Percentiles rank a stretch among this genome's conserved stretches.
phyloP scores from a whole-genome alignment of 768 basidiomycete genomes.

The Serendipita sp. region DNA sequence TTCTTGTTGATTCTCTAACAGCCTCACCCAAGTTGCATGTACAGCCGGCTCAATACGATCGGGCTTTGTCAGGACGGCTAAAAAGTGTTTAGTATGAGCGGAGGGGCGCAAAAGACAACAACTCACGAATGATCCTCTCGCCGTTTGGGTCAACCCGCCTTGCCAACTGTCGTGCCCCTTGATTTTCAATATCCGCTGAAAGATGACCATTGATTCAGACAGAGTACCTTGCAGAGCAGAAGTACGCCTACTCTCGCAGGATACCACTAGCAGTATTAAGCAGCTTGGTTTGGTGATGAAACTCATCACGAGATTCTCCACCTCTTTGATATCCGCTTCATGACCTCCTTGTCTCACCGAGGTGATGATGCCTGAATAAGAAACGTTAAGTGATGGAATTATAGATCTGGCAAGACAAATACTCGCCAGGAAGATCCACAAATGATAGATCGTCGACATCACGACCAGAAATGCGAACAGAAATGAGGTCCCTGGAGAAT shows the following conservation, averaged over 20 bases:
- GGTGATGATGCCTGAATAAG: conserved; percentile 36
- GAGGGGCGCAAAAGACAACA: neutral
- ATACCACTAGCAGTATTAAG: conserved; percentile 40
- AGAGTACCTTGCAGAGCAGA: neutral
- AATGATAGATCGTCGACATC: conserved; percentile 50
- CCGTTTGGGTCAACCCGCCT: conserved; percentile 45
- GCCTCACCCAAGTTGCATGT: conserved; percentile 36
- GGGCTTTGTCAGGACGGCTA: conserved; percentile 61
- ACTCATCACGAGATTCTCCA: conserved; percentile 37
- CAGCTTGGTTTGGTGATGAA: conserved; percentile 52
- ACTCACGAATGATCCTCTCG: conserved; percentile 52
- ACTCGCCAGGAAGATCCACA: conserved; percentile 41
- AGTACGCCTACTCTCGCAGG: conserved; percentile 42
- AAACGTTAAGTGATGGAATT: neutral
- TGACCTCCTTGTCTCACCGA: conserved; percentile 35
- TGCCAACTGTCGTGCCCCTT: conserved; percentile 51
- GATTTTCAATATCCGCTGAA: conserved; percentile 65
- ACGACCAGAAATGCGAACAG: conserved; percentile 40
- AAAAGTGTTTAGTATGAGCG: neutral
- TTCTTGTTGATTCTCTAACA: conserved; percentile 7
- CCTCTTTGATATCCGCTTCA: conserved; percentile 41
- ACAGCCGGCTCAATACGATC: conserved; percentile 57
- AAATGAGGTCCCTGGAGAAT: conserved; percentile 44
- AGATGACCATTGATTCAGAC: conserved; percentile 15
- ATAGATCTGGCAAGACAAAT: neutral